Base-by-base conservation (phyloP, 352 stramenopile genomes). In the Globisporangium apiculatum region DNA sequence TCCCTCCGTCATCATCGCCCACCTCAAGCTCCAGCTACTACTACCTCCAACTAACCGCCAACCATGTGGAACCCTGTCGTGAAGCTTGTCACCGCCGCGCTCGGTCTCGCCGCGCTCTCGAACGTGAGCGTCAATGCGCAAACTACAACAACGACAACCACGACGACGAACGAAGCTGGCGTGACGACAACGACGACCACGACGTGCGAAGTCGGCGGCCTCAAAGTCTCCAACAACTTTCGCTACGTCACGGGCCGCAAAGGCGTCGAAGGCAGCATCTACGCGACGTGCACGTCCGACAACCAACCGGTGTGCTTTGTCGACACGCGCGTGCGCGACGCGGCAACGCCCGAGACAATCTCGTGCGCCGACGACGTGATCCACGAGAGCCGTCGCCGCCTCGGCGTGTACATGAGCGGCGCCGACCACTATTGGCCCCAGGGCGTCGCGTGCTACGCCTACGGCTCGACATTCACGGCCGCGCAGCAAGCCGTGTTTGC, bases 361-460 rank as follows among this genome's bases (percentile, higher is more conserved):
- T 47, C 66, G 6, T 77, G 69, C 42, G 67, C 74, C 58, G 58
- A 65, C 41, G 18, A 58, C 31, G 68, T 64, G 18, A 77, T 77
- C 64, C 69, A 77, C 61, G 56, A 66, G 41, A 71, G 58, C 47
- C 69, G 69, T 35, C 66, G 69, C 37, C 66, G 61, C 18, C 67
- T 77, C 45, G 69, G 69, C 31, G 64, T 77, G 37, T 77, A 73
- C 61, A 38, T 76, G 42, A 71, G 47, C 35, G 63, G 61, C 24
- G 51, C 18, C 8, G 46, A 50, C 60, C 64, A 70, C 61, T 68
- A 68, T 56, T 81, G 72, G 72, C 72, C 72, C 0, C 58, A 66
- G 10, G 72, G 69, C 40, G 63, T 81, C 18, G 69, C 60, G 4
- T 81, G 72, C 65, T 81, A 71, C 47, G 59, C 53, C 12, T 74